Conservation (phyloP, 179 eudicot species). For the Gypsophila paniculata region DNA sequence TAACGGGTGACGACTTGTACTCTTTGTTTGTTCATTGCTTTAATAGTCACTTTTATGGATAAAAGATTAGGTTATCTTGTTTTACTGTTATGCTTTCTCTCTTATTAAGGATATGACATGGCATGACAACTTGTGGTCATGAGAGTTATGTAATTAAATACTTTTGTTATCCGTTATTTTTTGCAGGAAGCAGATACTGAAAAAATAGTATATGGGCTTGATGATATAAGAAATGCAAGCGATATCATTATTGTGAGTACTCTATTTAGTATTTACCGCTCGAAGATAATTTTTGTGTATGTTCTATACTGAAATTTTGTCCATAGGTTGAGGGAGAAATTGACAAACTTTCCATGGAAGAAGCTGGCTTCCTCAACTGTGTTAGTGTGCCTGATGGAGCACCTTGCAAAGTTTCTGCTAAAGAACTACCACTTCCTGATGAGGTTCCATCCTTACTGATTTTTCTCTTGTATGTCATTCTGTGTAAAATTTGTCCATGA, state of each 20-base stretch:
- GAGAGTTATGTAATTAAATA: conserved; percentile 2
- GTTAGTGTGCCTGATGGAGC: conserved; percentile 99
- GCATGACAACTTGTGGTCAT: background rate
- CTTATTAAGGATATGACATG: background rate
- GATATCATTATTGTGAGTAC: conserved; percentile 76
- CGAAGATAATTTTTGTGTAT: background rate
- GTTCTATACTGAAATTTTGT: conserved; percentile 21
- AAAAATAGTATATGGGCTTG: conserved; percentile 80
- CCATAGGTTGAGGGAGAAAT: conserved; percentile 96
- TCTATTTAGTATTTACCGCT: conserved; percentile 8
- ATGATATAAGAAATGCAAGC: conserved; percentile 61
- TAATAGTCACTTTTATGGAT: no score
- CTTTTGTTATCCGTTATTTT: conserved; percentile 2
- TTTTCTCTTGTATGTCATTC: no score
- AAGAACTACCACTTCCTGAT: conserved; percentile 60
- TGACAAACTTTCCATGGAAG: conserved; percentile 97
- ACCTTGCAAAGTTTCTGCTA: conserved; percentile 63
- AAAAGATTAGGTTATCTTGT: no score
- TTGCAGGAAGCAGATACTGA: conserved; percentile 72
- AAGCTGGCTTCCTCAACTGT: conserved; percentile 89
- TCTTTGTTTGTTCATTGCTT: no score
- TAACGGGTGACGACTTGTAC: no score
- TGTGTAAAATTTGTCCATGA: no score
- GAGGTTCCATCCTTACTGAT: no score
- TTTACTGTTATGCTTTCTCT: no score